phyloP scores from a whole-genome alignment of 345 rosid genomes.

The Ailanthus altissimus region DNA sequence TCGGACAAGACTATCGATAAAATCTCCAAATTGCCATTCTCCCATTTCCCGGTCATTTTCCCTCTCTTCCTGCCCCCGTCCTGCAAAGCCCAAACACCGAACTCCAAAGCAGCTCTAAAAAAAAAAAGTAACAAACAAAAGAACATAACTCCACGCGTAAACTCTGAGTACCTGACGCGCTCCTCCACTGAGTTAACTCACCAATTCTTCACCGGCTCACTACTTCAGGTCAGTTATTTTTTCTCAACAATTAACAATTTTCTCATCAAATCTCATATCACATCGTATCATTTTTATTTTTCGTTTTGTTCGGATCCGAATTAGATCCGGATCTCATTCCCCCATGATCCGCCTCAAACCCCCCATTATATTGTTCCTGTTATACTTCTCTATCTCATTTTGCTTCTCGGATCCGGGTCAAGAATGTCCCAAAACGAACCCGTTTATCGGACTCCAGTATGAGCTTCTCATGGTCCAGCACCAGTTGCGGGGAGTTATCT shows the following conservation, averaged over 20 bases:
- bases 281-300: neutral
- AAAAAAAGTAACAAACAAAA: too few species aligned
- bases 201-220: neutral
- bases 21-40: conserved; percentile 18
- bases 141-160: neutral
- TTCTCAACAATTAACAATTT: neutral
- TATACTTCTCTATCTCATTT: conserved; percentile 33
- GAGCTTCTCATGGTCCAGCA: conserved; percentile 82
- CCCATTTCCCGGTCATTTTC: neutral
- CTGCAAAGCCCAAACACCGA: neutral
- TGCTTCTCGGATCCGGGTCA: conserved; percentile 49
- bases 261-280: neutral
- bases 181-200: conserved; percentile 6
- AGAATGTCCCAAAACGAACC: conserved; percentile 60
- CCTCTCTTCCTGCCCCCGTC: neutral
- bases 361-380: conserved; percentile 35
- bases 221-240: neutral
- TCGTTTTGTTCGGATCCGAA: conserved; percentile 26
- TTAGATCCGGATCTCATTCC: conserved; percentile 27
- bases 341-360: conserved; percentile 46
- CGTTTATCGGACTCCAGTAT: conserved; percentile 61
- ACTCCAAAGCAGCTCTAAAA: neutral
- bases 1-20: neutral
- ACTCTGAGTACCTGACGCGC: neutral
- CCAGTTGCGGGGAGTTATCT: conserved; percentile 76